Conservation (phyloP, 2,329 filamentous ascomycete genomes). For the Juglanconis sp. region DNA sequence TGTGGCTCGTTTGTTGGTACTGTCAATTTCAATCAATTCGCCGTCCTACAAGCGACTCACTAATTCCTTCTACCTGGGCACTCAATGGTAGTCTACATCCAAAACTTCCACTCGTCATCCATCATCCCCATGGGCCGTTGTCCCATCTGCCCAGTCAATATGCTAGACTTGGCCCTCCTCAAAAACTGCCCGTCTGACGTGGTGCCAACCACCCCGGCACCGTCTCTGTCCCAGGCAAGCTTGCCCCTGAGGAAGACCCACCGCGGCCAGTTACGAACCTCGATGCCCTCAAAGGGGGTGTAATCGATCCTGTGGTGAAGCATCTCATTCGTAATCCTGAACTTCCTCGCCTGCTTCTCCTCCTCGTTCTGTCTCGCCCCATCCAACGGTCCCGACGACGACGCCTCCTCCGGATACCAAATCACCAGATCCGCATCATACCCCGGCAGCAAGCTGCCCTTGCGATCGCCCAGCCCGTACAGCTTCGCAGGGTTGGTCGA, state of each 20-base stretch:
- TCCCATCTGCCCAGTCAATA: slow-evolving; percentile 18
- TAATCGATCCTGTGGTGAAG: slow-evolving; percentile 62
- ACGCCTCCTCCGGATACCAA: slow-evolving; percentile 46
- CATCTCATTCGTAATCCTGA: slow-evolving; percentile 47
- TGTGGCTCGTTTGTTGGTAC: too few species aligned
- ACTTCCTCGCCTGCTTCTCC: slow-evolving; percentile 21
- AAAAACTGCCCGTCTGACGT: slow-evolving; percentile 49
- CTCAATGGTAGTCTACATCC: neutral
- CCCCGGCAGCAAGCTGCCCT: slow-evolving; percentile 49
- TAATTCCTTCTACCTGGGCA: too few species aligned
- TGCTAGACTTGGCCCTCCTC: slow-evolving; percentile 13
- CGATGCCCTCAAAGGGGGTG: slow-evolving; percentile 57
- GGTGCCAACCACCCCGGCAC: slow-evolving; percentile 45
- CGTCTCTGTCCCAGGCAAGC: slow-evolving; percentile 55
- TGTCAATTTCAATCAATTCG: too few species aligned
- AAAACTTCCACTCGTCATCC: slow-evolving; percentile 14
- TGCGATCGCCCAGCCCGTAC: slow-evolving; percentile 50
- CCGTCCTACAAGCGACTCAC: too few species aligned
- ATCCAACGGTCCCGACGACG: too few species aligned
- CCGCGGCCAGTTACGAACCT: slow-evolving; percentile 58
- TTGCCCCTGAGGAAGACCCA: slow-evolving; percentile 57
- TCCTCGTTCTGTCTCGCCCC: neutral
- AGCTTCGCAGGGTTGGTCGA: slow-evolving; percentile 54
- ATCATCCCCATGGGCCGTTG: slow-evolving; percentile 10
- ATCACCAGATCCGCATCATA: slow-evolving; percentile 56